Percentiles rank a stretch among this genome's conserved stretches.
Conservation (phyloP, 2,329 filamentous ascomycete genomes). For the Fusarium sp. region DNA sequence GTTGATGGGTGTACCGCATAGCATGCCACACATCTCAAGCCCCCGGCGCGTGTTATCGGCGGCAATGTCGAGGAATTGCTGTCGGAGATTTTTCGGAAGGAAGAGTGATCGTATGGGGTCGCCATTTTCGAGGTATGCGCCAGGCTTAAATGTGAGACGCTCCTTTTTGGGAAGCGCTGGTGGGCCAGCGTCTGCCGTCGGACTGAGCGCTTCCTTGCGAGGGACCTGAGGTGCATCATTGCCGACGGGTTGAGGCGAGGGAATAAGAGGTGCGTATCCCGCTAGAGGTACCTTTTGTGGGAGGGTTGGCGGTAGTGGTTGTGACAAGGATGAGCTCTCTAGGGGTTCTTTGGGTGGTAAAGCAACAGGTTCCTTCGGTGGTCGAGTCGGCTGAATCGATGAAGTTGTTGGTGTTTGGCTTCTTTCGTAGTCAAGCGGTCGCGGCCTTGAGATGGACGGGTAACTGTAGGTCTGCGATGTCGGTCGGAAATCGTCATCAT, state of each 20-base stretch:
- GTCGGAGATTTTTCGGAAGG: constrained; percentile 81
- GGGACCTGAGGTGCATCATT: constrained; percentile 48
- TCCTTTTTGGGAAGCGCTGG: constrained; percentile 63
- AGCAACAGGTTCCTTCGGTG: constrained; percentile 51
- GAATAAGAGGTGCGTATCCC: constrained; percentile 44
- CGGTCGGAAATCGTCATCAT: constrained; percentile 49
- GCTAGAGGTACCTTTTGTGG: constrained; percentile 52
- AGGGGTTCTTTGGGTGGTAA: constrained; percentile 47
- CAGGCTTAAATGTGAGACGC: constrained; percentile 78
- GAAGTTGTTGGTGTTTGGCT: constrained; percentile 34
- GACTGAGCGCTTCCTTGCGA: constrained; percentile 48
- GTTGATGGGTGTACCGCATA: constrained; percentile 91
- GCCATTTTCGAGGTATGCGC: constrained; percentile 91
- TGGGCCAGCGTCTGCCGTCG: constrained; percentile 21
- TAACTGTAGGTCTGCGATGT: constrained; percentile 64
- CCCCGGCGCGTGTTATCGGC: constrained; percentile 83
- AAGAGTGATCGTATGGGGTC: constrained; percentile 90
- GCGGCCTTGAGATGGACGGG: constrained; percentile 69
- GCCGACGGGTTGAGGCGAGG: constrained; percentile 28
- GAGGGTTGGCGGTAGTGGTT: constrained; percentile 42
- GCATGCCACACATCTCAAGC: constrained; percentile 94
- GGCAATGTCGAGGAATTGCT: constrained; percentile 81
- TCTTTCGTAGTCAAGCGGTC: constrained; percentile 63
- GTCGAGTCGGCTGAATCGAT: constrained; percentile 53
- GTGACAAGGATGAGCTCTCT: constrained; percentile 10